Base-by-base conservation (phyloP, 176 grass and related monocot genomes). In the Coix lacrymajobi region DNA sequence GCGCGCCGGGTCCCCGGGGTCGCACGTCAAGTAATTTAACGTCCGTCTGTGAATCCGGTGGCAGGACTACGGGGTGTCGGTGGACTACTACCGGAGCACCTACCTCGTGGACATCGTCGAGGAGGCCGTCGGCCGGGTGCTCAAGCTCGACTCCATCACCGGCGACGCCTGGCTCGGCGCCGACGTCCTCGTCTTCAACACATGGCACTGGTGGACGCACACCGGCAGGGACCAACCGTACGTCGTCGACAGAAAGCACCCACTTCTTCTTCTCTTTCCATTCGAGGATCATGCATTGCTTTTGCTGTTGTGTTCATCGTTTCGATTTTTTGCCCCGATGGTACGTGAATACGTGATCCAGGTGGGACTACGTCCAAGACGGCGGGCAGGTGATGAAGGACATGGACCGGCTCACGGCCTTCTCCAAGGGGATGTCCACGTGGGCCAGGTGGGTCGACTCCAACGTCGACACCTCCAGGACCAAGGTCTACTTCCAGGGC, bases 121-220 rank as follows among this genome's bases (percentile, higher is more conserved):
- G 40, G 89, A 92, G 81, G 16, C 85, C 30, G 54, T 87, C 25
- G 93, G 93, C n/a, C 89, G 96, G 57, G 93, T 99, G 73, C 83
- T 99, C 4, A 96, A 90, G 85, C 89, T 99, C 26, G 89, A 94
- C 69, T 90, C 88, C 79, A 99, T 99, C 70, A 79, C 72, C 88
- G 96, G 93, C 74, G 62, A 80, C 15, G 83, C 91, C 25, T 99
- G 96, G 96, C 78, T 91, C 45, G 91, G 80, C 32, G 69, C 84
- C 19, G 77, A 99, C 85, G 28, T 96, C 58, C 72, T 99, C 76
- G 45, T 96, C 74, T 95, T 99, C 91, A 99, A 99, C 87, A 90
- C 93, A 0, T 96, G 96, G 93, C 96, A 99, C 63, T 99, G 96
- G 96, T 99, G 96, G 96, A 94, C 96, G 19, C 96, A 99, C 96